phyloP scores from a whole-genome alignment of 2,329 filamentous ascomycete species.

The Colletotrichum plurivorum region DNA sequence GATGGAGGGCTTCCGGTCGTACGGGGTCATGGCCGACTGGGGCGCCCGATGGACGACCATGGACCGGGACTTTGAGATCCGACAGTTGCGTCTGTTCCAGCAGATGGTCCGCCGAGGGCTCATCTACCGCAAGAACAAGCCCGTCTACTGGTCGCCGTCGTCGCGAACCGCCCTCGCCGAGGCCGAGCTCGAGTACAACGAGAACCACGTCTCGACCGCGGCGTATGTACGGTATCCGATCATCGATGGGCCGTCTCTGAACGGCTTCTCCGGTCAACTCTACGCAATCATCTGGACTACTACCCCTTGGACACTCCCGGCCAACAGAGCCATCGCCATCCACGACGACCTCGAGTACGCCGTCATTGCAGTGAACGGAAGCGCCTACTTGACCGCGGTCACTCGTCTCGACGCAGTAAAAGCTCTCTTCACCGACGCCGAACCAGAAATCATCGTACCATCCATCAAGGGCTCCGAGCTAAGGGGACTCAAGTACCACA shows the following conservation, averaged over 20 bases:
- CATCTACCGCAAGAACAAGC: conserved; percentile 84
- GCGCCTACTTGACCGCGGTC: conserved; percentile 79
- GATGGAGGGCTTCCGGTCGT: conserved; percentile 80
- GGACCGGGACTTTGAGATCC: conserved; percentile 80
- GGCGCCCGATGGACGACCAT: conserved; percentile 83
- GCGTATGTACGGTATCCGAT: conserved; percentile 89
- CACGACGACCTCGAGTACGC: conserved; percentile 81
- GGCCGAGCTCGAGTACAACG: conserved; percentile 87
- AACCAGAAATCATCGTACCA: conserved; percentile 63
- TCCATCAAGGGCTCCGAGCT: conserved; percentile 77
- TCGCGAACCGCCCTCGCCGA: conserved; percentile 85
- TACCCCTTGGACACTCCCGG: conserved; percentile 96
- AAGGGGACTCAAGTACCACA: conserved; percentile 75
- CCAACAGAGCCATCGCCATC: conserved; percentile 91
- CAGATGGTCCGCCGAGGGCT: conserved; percentile 80
- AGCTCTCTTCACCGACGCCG: conserved; percentile 63
- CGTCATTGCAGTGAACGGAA: conserved; percentile 69
- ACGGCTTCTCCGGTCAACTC: conserved; percentile 63
- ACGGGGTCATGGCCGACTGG: conserved; percentile 88
- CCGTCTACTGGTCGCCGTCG: conserved; percentile 89
- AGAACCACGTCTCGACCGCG: conserved; percentile 78
- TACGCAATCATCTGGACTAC: conserved; percentile 98
- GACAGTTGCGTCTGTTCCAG: conserved; percentile 82
- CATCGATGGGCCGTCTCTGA: conserved; percentile 59
- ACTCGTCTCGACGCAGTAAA: conserved; percentile 75